Evolutionary conservation across 2,329 filamentous ascomycete genomes (phyloP).

Genomic region (Metarhizium album): DNA sequence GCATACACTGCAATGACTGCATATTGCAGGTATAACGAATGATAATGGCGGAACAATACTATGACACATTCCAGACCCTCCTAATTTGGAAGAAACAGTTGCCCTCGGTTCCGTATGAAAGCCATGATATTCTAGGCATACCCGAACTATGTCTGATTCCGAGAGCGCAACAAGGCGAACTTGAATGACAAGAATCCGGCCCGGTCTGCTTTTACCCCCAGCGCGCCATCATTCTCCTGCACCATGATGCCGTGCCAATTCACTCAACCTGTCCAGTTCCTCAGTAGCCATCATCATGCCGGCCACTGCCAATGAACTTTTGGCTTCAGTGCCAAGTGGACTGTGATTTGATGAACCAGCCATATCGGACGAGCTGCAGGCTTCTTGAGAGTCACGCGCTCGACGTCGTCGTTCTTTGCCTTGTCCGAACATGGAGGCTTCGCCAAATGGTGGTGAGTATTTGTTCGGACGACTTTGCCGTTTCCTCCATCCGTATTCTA

Average conservation of each 20-base stretch:
- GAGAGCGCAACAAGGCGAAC: background rate
- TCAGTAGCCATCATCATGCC: conserved; percentile 18
- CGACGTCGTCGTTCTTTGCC: conserved; percentile 20
- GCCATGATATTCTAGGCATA: background rate
- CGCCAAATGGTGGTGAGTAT: background rate
- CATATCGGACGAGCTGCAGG: conserved; percentile 13
- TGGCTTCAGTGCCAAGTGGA: conserved; percentile 11
- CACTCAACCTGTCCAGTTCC: conserved; percentile 22
- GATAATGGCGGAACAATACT: background rate
- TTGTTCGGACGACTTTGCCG: conserved; percentile 4
- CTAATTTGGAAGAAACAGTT: background rate
- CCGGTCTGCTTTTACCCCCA: no score
- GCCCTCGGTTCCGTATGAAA: background rate
- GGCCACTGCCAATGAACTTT: conserved; percentile 16
- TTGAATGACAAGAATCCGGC: no score
- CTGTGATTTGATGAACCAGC: conserved; percentile 11
- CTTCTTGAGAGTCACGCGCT: conserved; percentile 18
- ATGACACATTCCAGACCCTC: background rate
- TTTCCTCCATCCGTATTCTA: conserved; percentile 2
- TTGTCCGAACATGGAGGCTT: conserved; percentile 10
- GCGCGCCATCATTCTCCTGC: background rate
- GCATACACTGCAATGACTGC: conserved; percentile 1
- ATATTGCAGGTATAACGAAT: background rate
- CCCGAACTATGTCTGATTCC: background rate
- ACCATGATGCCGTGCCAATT: conserved; percentile 12